A percentile compares a stretch with the other conserved stretches of the same genome.
Evolutionary conservation across 2,329 filamentous ascomycete genomes (phyloP).

Genomic region (Amesomyces nigricolor): DNA sequence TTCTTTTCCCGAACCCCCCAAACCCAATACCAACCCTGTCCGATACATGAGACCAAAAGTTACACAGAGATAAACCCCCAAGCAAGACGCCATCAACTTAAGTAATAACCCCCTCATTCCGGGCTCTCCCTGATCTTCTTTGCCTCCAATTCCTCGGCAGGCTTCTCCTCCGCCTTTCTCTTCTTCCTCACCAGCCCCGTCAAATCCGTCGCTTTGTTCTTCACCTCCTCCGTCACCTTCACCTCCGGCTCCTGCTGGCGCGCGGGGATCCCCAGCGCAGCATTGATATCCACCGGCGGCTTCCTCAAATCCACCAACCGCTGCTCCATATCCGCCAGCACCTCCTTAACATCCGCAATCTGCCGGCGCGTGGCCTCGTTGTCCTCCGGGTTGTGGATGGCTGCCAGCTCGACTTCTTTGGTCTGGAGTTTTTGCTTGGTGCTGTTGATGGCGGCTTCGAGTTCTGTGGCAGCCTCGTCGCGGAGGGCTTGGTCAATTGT

Average conservation of each 20-base stretch:
- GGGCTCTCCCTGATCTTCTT: constrained; percentile 36
- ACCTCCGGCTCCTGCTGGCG: constrained; percentile 55
- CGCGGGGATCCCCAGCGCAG: constrained; percentile 47
- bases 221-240: constrained; percentile 63
- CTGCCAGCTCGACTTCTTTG: constrained; percentile 61
- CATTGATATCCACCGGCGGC: constrained; percentile 54
- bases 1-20: constrained; percentile 1
- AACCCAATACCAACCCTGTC: not conserved
- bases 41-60: not conserved
- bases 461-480: constrained; percentile 64
- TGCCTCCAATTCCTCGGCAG: constrained; percentile 27
- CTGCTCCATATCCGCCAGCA: constrained; percentile 73
- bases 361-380: constrained; percentile 56
- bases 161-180: constrained; percentile 37
- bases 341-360: constrained; percentile 69
- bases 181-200: constrained; percentile 69
- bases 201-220: constrained; percentile 67
- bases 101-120: not conserved
- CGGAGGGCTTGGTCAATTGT: constrained; percentile 63
- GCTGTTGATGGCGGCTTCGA: constrained; percentile 68
- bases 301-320: constrained; percentile 65
- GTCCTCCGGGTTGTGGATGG: constrained; percentile 59
- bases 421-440: constrained; percentile 65
- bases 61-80: not conserved
- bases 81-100: too few species aligned